Percentiles rank a stretch among this genome's conserved stretches.
Evolutionary conservation across 2,329 filamentous ascomycete genomes (phyloP).

Genomic region (Penicillium freii): DNA sequence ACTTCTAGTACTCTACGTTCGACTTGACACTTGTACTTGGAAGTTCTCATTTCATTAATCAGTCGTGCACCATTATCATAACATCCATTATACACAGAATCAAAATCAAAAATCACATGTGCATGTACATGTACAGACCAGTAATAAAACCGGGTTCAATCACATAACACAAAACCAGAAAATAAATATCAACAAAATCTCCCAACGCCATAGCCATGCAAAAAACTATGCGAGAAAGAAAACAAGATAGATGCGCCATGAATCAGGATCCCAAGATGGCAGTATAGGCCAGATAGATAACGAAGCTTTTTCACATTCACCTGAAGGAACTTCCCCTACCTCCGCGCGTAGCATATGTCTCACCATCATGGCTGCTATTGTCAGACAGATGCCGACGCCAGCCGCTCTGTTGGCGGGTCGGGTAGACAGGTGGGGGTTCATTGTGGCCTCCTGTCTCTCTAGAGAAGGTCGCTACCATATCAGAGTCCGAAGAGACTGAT

Average conservation of each 20-base stretch:
- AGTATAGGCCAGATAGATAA: background rate
- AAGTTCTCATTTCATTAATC: conserved; percentile 6
- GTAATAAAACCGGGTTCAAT: background rate
- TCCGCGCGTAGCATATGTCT: conserved; percentile 1
- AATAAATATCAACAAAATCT: background rate
- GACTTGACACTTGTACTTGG: background rate
- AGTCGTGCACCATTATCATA: conserved; percentile 11
- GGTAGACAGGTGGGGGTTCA: conserved; percentile 3
- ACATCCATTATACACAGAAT: conserved; percentile 13
- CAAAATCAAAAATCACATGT: background rate
- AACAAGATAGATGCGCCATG: background rate
- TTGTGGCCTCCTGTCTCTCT: conserved; percentile 17
- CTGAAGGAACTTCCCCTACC: background rate
- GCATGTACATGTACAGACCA: conserved; percentile 1
- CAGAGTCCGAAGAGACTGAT: conserved; percentile 19
- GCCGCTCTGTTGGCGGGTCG: conserved; percentile 24
- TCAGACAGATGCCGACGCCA: conserved; percentile 32
- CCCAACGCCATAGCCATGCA: conserved; percentile 1
- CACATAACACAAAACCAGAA: background rate
- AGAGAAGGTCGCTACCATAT: conserved; percentile 26
- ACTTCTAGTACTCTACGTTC: background rate
- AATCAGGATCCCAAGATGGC: background rate
- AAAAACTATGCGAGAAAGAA: background rate
- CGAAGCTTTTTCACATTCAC: background rate
- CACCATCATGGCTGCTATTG: conserved; percentile 12